Evolutionary conservation across 805 yeast genomes (phyloP).

Genomic region (Diddensiella santjacobensis): DNA sequence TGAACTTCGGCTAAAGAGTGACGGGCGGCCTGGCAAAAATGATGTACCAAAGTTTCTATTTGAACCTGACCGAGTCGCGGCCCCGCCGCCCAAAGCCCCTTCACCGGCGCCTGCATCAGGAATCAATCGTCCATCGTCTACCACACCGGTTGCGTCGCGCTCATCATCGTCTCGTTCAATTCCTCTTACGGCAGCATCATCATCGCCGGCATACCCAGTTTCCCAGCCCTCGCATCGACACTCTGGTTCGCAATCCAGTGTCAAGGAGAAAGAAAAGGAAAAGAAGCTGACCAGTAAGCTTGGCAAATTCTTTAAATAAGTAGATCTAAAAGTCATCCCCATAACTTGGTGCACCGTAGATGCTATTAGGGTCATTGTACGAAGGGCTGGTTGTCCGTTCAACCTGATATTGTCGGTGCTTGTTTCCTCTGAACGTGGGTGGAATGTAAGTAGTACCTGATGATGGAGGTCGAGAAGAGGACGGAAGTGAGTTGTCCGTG

Average conservation of each 20-base stretch:
- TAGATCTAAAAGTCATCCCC: slow-evolving; percentile 9
- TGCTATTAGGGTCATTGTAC: neutral
- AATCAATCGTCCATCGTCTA: neutral
- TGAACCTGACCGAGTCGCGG: slow-evolving; percentile 28
- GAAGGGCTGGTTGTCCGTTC: neutral
- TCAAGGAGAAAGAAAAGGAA: slow-evolving; percentile 10
- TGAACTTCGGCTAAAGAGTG: slow-evolving; percentile 30
- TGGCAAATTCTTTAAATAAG: slow-evolving; percentile 20
- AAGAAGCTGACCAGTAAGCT: slow-evolving; percentile 18
- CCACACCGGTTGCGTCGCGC: neutral
- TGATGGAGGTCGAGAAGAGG: neutral
- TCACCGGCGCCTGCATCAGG: slow-evolving; percentile 2
- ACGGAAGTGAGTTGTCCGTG: neutral
- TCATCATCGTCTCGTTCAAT: slow-evolving; percentile 4
- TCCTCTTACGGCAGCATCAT: neutral
- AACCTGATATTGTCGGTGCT: neutral
- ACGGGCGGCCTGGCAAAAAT: slow-evolving; percentile 23
- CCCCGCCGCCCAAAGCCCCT: slow-evolving; percentile 6
- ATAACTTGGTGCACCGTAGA: slow-evolving; percentile 11
- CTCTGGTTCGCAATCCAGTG: neutral
- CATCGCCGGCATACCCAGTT: neutral
- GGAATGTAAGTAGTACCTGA: neutral
- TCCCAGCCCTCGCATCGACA: neutral
- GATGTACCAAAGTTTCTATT: slow-evolving; percentile 32
- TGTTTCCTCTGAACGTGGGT: neutral